A percentile compares a stretch with the other conserved stretches of the same genome.
phyloP scores from a whole-genome alignment of 805 yeast species.

The Wickerhamiella musiphila region DNA sequence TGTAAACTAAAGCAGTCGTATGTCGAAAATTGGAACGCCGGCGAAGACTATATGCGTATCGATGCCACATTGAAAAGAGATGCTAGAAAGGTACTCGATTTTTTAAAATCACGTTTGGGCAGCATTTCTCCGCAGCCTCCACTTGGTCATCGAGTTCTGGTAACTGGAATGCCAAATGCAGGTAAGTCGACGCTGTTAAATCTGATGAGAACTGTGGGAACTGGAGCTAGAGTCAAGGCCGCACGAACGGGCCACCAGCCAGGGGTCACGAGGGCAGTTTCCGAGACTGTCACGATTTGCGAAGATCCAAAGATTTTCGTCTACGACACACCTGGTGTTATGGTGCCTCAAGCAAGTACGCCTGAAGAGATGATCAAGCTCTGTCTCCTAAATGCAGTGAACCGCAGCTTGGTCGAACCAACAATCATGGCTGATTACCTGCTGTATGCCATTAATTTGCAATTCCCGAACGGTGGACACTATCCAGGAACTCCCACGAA shows the following conservation, averaged over 20 bases:
- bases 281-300: constrained; percentile 51
- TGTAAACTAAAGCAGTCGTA: constrained; percentile 28
- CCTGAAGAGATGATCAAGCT: constrained; percentile 58
- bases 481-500: constrained; percentile 14
- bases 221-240: constrained; percentile 32
- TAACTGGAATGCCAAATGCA: constrained; percentile 95
- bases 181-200: constrained; percentile 86
- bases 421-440: constrained; percentile 74
- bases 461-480: constrained; percentile 10
- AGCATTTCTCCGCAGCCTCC: constrained; percentile 52
- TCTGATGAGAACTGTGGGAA: constrained; percentile 36
- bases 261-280: constrained; percentile 71
- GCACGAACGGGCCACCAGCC: constrained; percentile 78
- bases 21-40: constrained; percentile 34
- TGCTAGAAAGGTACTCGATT: constrained; percentile 32
- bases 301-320: constrained; percentile 45
- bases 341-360: constrained; percentile 54
- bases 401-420: constrained; percentile 56
- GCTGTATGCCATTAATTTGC: constrained; percentile 44
- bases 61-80: constrained; percentile 40
- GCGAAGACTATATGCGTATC: constrained; percentile 33
- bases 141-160: constrained; percentile 55
- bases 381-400: constrained; percentile 60
- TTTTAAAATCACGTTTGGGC: constrained; percentile 26
- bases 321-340: constrained; percentile 88